Evolutionary conservation across 2,329 filamentous ascomycete genomes (phyloP).

Genomic region (Elsinoe australis): DNA sequence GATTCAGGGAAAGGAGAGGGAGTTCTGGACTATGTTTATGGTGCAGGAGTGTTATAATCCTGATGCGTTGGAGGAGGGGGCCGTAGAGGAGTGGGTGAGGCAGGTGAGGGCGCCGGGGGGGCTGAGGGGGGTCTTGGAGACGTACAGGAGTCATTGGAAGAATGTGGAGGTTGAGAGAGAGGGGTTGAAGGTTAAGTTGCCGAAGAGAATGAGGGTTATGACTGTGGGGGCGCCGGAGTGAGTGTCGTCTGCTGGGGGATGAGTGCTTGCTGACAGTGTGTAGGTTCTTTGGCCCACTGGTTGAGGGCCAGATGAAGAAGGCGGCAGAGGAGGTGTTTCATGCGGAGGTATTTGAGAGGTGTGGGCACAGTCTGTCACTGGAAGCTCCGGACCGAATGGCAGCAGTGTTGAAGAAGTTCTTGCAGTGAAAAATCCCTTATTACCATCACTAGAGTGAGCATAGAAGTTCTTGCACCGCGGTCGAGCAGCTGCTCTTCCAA

Average conservation of each 20-base stretch:
- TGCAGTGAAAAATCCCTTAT: conserved; percentile 7
- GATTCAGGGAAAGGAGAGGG: conserved; percentile 33
- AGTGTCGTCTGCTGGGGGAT: neutral
- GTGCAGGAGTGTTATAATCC: conserved; percentile 37
- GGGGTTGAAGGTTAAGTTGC: conserved; percentile 27
- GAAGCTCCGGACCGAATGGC: conserved; percentile 31
- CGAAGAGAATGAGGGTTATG: conserved; percentile 29
- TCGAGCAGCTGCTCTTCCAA: no score
- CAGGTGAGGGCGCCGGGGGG: conserved; percentile 29
- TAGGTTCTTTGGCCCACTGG: conserved; percentile 29
- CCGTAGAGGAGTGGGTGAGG: conserved; percentile 30
- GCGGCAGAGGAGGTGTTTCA: conserved; percentile 28
- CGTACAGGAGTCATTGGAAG: conserved; percentile 30
- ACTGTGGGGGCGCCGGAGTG: conserved; percentile 31
- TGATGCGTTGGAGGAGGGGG: conserved; percentile 30
- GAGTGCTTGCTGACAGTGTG: neutral
- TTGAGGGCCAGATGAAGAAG: conserved; percentile 28
- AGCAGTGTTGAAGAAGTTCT: conserved; percentile 1
- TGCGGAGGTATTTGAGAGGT: conserved; percentile 31
- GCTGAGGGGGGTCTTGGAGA: conserved; percentile 31
- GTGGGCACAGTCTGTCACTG: conserved; percentile 30
- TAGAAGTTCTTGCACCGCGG: no score
- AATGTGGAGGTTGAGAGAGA: conserved; percentile 29
- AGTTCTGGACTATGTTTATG: conserved; percentile 37
- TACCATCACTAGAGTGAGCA: no score